Conservation (phyloP, 2,329 filamentous ascomycete species). For the Paraphaeosphaeria sporulosa region DNA sequence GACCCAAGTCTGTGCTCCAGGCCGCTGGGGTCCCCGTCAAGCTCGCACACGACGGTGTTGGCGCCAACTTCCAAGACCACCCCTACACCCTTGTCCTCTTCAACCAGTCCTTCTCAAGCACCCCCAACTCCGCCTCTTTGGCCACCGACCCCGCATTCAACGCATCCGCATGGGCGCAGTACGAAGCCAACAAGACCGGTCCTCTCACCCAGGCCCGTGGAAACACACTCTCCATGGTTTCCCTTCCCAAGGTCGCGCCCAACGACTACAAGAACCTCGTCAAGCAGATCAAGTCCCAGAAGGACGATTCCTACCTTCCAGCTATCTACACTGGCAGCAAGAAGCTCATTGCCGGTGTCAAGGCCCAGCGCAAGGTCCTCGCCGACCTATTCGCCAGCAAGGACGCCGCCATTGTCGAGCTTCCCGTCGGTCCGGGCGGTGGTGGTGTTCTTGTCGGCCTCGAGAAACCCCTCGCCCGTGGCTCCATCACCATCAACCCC, state of each 20-base stretch:
- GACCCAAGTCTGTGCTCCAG: slow-evolving; percentile 35
- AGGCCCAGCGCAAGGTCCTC: slow-evolving; percentile 40
- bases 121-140: slow-evolving; percentile 31
- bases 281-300: slow-evolving; percentile 21
- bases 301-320: slow-evolving; percentile 25
- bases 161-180: slow-evolving; percentile 38
- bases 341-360: slow-evolving; percentile 33
- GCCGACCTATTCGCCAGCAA: slow-evolving; percentile 29
- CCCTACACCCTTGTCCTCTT: slow-evolving; percentile 31
- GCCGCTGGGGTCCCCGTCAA: slow-evolving; percentile 35
- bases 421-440: slow-evolving; percentile 45
- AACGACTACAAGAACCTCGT: slow-evolving; percentile 20
- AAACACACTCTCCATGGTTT: slow-evolving; percentile 35
- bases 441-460: slow-evolving; percentile 34
- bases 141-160: slow-evolving; percentile 35
- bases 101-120: slow-evolving; percentile 29
- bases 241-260: slow-evolving; percentile 34
- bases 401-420: slow-evolving; percentile 36
- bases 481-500: slow-evolving; percentile 39
- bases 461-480: slow-evolving; percentile 52
- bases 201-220: slow-evolving; percentile 37
- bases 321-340: slow-evolving; percentile 33
- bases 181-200: slow-evolving; percentile 34
- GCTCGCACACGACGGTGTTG: slow-evolving; percentile 40
- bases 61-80: slow-evolving; percentile 46